Conservation (phyloP, 306 rosid species). For the Quercus glauca region DNA sequence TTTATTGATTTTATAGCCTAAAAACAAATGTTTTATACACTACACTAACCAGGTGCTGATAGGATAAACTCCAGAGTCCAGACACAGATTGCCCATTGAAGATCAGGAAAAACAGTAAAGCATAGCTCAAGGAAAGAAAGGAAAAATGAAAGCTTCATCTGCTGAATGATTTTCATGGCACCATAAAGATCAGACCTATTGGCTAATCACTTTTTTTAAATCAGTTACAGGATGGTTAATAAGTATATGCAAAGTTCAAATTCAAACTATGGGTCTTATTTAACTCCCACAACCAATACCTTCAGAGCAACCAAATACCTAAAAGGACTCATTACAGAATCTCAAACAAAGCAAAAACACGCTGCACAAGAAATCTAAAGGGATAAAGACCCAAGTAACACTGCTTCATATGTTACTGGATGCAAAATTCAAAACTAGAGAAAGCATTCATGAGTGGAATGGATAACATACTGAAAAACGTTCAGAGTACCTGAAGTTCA, state of each 20-base stretch:
- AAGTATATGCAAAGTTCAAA: too few species aligned
- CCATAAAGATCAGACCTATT: not conserved
- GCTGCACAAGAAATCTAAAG: not conserved
- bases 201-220: too few species aligned
- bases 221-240: too few species aligned
- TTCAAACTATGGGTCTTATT: too few species aligned
- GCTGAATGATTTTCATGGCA: not conserved
- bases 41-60: not conserved
- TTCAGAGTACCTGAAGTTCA: slow-evolving; percentile 84
- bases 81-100: not conserved
- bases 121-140: not conserved
- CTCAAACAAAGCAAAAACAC: not conserved
- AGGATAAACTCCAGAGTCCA: not conserved
- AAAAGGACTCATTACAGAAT: not conserved
- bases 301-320: too few species aligned
- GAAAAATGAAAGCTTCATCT: too few species aligned
- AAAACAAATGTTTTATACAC: too few species aligned
- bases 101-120: not conserved
- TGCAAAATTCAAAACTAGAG: not conserved
- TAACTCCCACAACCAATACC: too few species aligned
- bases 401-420: not conserved
- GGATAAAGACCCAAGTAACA: not conserved
- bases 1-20: too few species aligned
- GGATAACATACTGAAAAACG: not conserved
- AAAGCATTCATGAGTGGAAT: not conserved